Evolutionary conservation across 2,329 filamentous ascomycete genomes (phyloP), one percentile per base, ranked within the genome.

Genomic region (Neophaeococcomyces aloes): DNA sequence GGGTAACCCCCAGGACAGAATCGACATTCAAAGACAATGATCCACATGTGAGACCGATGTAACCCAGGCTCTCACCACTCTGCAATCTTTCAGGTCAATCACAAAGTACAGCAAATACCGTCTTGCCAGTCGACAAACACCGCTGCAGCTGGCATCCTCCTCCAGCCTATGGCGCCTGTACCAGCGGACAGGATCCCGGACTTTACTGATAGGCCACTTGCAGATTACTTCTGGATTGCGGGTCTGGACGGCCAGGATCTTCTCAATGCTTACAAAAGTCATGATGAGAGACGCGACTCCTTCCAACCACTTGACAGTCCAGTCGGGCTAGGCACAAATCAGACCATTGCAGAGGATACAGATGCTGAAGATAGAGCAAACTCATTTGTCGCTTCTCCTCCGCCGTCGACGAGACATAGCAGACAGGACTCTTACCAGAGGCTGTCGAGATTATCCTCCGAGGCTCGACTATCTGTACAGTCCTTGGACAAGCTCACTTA

Each of bases 191-290:
- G 23, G 15, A 6, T 18, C 18, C 23, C 19, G 15, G 41, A 38
- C 33, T 29, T 44, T 19, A 37, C 34, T 5, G 41, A 44, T 47
- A 66, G 67, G 43, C 76, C 77, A 44, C 71, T 81, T 43, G 77
- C 77, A 55, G 77, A 81, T 60, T 79, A 76, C 61, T 81, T 81
- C 61, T 81, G 79, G 70, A 80, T 81, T 40, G 62, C 66, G 42
- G 68, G 68, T 44, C 61, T 71, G 29, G 68, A 71, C 55, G 65
- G 66, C 30, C 56, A 65, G 10, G 66, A 69, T 55, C 59, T 69
- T 36, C 49, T 66, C 27, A 66, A 69, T 17, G 66, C 65, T 10
- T 69, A 53, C 41, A 51, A 13, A 13, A n/a, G 3, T 44, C 41
- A 44, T n/a, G 21, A 18, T 17, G 41, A 44, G 17, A 25, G 32